A percentile compares a stretch with the other conserved stretches of the same genome.
phyloP scores from a whole-genome alignment of 2,329 filamentous ascomycete genomes.

The Zasmidium citrigriseum region DNA sequence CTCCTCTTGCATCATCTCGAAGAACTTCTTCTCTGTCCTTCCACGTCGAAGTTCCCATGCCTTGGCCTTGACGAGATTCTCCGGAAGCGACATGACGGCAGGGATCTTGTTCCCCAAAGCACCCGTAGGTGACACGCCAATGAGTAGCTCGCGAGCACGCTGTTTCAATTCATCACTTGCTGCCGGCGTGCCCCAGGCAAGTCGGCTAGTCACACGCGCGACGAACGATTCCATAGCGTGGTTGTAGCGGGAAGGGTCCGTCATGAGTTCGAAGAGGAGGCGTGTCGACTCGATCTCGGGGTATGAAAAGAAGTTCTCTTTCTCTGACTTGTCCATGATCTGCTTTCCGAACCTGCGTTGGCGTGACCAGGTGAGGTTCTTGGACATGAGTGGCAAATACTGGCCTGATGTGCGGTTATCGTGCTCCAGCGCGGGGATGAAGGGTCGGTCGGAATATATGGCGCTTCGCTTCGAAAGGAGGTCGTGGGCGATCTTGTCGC shows the following conservation, averaged over 20 bases:
- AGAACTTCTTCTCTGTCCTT: conserved; percentile 46
- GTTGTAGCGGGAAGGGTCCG: conserved; percentile 46
- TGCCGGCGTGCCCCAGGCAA: conserved; percentile 48
- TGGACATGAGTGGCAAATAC: conserved; percentile 47
- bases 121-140: conserved; percentile 49
- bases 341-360: conserved; percentile 48
- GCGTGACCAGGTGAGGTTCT: conserved; percentile 46
- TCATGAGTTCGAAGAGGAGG: conserved; percentile 46
- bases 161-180: conserved; percentile 50
- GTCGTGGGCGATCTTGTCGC: conserved; percentile 45
- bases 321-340: conserved; percentile 48
- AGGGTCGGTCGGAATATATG: conserved; percentile 50
- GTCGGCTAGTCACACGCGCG: conserved; percentile 47
- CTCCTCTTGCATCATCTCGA: conserved; percentile 46
- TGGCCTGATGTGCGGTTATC: conserved; percentile 48
- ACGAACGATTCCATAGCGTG: conserved; percentile 48
- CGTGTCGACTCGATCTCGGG: conserved; percentile 48
- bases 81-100: conserved; percentile 47
- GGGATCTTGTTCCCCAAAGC: conserved; percentile 48
- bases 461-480: conserved; percentile 46
- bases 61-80: conserved; percentile 44
- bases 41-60: conserved; percentile 47
- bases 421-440: conserved; percentile 45
- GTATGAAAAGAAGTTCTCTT: conserved; percentile 44
- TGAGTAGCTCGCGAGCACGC: conserved; percentile 47